Conservation (phyloP, 73 alveolate genomes). For the Blepharisma stoltei region DNA sequence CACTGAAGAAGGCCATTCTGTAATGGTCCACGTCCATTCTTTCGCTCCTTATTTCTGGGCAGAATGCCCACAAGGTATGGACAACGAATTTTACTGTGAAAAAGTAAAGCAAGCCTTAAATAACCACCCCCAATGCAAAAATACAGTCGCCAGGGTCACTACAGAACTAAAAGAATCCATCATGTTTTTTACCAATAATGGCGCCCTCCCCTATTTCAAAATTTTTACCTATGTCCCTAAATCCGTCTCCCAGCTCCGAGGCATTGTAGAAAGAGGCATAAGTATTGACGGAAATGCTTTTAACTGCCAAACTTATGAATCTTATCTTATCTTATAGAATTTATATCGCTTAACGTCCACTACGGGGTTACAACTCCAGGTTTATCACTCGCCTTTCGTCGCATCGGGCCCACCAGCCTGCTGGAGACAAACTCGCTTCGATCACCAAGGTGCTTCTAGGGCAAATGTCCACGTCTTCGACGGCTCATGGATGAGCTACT, state of each 20-base stretch:
- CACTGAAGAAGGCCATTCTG: conserved; percentile 91
- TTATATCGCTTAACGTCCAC: no score
- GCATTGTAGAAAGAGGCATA: conserved; percentile 72
- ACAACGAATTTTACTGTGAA: conserved; percentile 23
- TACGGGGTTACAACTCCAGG: no score
- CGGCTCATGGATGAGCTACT: no score
- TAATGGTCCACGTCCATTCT: conserved; percentile 84
- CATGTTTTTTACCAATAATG: conserved; percentile 63
- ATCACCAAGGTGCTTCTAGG: no score
- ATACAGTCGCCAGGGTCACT: conserved; percentile 59
- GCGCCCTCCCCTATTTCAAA: conserved; percentile 62
- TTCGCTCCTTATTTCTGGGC: conserved; percentile 97
- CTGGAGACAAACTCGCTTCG: no score
- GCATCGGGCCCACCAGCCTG: no score
- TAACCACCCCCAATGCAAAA: neutral
- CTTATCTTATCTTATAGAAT: no score
- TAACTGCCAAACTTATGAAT: conserved; percentile 87
- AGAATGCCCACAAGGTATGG: conserved; percentile 56
- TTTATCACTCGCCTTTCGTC: no score
- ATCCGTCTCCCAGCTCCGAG: conserved; percentile 78
- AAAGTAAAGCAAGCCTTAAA: neutral
- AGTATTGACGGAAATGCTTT: conserved; percentile 42
- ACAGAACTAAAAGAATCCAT: conserved; percentile 68
- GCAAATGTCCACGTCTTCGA: no score
- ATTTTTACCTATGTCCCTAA: conserved; percentile 79